phyloP scores from a whole-genome alignment of 768 basidiomycete species.

The Calocera viscosa region DNA sequence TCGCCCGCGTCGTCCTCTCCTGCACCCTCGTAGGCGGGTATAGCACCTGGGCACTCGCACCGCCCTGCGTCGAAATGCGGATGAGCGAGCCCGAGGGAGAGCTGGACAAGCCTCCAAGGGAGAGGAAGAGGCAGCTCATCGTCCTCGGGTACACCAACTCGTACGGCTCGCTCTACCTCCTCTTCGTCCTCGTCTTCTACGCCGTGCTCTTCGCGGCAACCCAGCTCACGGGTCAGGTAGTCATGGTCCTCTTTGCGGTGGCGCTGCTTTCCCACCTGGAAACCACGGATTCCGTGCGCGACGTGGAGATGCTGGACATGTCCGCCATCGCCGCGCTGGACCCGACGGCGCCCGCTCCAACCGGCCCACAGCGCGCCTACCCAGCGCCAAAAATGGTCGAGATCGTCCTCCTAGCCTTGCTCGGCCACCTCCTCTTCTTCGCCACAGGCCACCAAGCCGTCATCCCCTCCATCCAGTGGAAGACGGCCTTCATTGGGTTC shows the following conservation, averaged over 20 bases:
- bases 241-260: conserved; percentile 48
- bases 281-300: conserved; percentile 66
- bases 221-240: conserved; percentile 74
- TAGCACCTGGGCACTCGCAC: conserved; percentile 56
- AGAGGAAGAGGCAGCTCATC: conserved; percentile 38
- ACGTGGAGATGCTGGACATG: conserved; percentile 32
- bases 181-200: conserved; percentile 64
- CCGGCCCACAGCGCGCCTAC: conserved; percentile 16
- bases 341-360: conserved; percentile 38
- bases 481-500: conserved; percentile 72
- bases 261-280: conserved; percentile 70
- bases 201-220: conserved; percentile 46
- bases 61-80: conserved; percentile 61
- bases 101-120: too few species aligned
- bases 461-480: conserved; percentile 88
- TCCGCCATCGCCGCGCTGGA: conserved; percentile 30
- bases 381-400: conserved; percentile 38
- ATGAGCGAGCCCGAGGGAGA: conserved; percentile 21
- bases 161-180: conserved; percentile 73
- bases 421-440: conserved; percentile 68
- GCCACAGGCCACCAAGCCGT: conserved; percentile 86
- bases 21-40: conserved; percentile 36
- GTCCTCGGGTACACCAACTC: conserved; percentile 83
- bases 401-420: conserved; percentile 56
- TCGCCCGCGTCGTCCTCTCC: conserved; percentile 45